Conservation (phyloP, 2,329 filamentous ascomycete genomes). For the Neoarthrinium moseri region DNA sequence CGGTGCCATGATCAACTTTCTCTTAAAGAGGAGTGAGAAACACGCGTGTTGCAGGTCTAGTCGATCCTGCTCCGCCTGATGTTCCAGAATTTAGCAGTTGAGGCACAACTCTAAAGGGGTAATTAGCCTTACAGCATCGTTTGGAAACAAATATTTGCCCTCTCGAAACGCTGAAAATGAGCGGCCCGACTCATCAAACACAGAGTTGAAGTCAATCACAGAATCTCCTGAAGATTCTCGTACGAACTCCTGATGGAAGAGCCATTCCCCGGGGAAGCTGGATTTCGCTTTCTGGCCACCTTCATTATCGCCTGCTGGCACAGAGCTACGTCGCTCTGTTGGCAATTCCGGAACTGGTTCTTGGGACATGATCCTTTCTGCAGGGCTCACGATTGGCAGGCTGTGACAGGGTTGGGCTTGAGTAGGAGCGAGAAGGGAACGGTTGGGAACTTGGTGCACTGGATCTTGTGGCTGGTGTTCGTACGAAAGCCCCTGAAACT, state of each 20-base stretch:
- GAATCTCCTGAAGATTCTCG: neutral
- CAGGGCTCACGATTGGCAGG: too few relatives aligned
- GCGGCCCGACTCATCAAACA: neutral
- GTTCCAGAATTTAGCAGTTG: neutral
- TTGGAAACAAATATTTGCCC: neutral
- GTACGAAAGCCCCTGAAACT: too few relatives aligned
- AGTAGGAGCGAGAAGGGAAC: too few relatives aligned
- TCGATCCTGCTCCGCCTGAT: constrained; percentile 3
- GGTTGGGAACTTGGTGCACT: too few relatives aligned
- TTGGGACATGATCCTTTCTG: too few relatives aligned
- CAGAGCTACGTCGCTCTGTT: too few relatives aligned
- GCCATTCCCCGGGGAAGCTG: neutral
- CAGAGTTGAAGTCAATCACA: neutral
- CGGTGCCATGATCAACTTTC: neutral
- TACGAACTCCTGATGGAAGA: neutral
- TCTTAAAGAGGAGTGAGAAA: neutral
- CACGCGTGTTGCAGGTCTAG: neutral
- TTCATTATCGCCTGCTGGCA: too few relatives aligned
- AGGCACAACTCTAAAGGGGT: neutral
- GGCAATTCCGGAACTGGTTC: too few relatives aligned
- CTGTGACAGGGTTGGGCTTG: too few relatives aligned
- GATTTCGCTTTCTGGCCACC: too few relatives aligned
- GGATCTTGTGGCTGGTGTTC: too few relatives aligned
- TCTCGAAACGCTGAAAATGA: neutral
- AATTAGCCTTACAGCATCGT: neutral